phyloP scores from a whole-genome alignment of 208 protist genomes.

The Crithidia sp. region DNA sequence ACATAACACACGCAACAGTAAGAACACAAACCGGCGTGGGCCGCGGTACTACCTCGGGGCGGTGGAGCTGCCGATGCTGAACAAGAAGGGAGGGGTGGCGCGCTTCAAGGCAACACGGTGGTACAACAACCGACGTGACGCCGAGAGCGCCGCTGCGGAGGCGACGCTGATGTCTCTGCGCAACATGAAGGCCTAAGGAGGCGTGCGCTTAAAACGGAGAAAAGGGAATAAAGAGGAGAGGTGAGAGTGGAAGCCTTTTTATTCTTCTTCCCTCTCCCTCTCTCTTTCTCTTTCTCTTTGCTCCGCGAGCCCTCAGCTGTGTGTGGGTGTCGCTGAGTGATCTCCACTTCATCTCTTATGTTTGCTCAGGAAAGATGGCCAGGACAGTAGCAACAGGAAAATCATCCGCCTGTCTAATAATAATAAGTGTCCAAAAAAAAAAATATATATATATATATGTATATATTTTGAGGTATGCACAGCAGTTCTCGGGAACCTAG shows the following conservation, averaged over 20 bases:
- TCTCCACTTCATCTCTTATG: no score
- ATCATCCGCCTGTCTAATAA: no score
- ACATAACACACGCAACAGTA: conserved; percentile 33
- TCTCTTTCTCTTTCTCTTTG: background rate
- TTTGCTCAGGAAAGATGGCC: no score
- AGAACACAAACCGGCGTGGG: conserved; percentile 48
- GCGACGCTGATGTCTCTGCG: conserved; percentile 51
- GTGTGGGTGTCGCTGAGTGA: no score
- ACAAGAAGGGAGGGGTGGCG: conserved; percentile 61
- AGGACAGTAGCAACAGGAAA: no score
- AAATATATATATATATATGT: no score
- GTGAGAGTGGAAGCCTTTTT: background rate
- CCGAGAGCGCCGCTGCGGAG: conserved; percentile 63
- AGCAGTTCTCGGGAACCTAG: no score
- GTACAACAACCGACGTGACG: conserved; percentile 51
- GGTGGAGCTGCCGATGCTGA: conserved; percentile 71
- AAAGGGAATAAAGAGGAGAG: background rate
- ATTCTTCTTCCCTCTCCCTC: background rate
- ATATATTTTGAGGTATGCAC: no score
- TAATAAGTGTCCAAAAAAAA: no score
- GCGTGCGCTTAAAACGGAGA: background rate
- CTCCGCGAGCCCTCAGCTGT: background rate
- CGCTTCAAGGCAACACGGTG: conserved; percentile 56
- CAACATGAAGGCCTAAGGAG: conserved; percentile 39
- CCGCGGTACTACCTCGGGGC: conserved; percentile 57